Conservation (phyloP, 1,284 basidiomycete genomes). For the Malassezia caprae region DNA sequence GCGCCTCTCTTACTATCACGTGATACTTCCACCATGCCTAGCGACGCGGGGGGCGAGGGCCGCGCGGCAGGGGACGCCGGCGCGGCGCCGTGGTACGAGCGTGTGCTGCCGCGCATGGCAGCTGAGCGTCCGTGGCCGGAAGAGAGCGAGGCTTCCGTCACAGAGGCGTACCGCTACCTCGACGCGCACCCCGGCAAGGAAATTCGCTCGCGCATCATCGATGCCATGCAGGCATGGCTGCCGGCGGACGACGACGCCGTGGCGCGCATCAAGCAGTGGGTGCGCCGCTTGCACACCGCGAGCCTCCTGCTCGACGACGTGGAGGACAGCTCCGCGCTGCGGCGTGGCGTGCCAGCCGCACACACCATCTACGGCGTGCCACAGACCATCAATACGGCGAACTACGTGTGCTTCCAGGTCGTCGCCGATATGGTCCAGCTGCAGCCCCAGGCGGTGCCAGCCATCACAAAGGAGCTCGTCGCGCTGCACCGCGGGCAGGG, state of each 20-base stretch:
- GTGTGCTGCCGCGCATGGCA: constrained; percentile 36
- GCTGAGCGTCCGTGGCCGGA: constrained; percentile 46
- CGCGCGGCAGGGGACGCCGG: not conserved
- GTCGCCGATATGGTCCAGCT: constrained; percentile 55
- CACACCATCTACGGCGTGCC: constrained; percentile 93
- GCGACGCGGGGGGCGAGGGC: constrained; percentile 1
- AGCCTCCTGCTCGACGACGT: constrained; percentile 94
- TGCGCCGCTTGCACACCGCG: constrained; percentile 87
- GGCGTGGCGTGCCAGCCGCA: constrained; percentile 75
- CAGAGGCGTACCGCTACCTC: constrained; percentile 84
- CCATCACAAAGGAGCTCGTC: constrained; percentile 59
- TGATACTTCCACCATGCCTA: constrained; percentile 6
- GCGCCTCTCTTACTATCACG: constrained; percentile 4
- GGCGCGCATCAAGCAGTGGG: constrained; percentile 63
- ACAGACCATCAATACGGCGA: constrained; percentile 94
- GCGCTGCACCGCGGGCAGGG: constrained; percentile 91
- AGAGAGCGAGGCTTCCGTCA: constrained; percentile 45
- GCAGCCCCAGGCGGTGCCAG: constrained; percentile 57
- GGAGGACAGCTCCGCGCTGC: constrained; percentile 83
- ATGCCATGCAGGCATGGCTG: constrained; percentile 90
- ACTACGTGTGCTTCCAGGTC: constrained; percentile 78
- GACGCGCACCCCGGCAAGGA: constrained; percentile 83
- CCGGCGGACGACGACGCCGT: constrained; percentile 63
- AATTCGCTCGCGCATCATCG: constrained; percentile 75
- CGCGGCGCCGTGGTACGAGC: constrained; percentile 32